Evolutionary conservation across 257 asterid genomes (phyloP).

Genomic region (Solanum chiquidenum): DNA sequence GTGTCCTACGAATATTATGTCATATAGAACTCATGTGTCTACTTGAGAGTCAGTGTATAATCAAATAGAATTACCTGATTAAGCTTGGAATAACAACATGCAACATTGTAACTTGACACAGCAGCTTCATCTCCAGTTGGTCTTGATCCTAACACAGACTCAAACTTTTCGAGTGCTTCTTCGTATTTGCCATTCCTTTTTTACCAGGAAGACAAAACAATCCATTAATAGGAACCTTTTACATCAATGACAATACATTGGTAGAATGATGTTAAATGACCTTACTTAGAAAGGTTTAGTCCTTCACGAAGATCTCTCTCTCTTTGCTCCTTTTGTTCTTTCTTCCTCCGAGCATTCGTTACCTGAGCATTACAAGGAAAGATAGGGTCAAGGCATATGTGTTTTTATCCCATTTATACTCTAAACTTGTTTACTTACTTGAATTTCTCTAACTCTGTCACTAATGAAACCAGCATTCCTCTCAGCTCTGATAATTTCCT

Average conservation of each 20-base stretch:
- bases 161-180: constrained; percentile 76
- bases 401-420: not conserved
- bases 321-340: constrained; percentile 62
- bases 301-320: constrained; percentile 81
- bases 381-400: not conserved
- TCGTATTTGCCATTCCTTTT: constrained; percentile 72
- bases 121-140: constrained; percentile 69
- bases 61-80: constrained; percentile 39
- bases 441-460: constrained; percentile 69
- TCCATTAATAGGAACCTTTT: not conserved
- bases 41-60: not conserved
- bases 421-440: constrained; percentile 35
- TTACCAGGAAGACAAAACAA: not conserved
- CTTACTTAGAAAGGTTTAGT: constrained; percentile 71
- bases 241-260: not conserved
- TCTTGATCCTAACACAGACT: constrained; percentile 78
- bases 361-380: constrained; percentile 24
- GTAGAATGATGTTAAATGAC: not conserved
- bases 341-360: constrained; percentile 51
- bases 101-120: constrained; percentile 83
- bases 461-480: constrained; percentile 79
- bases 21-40: not conserved
- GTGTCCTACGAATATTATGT: too few species aligned
- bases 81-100: constrained; percentile 92
- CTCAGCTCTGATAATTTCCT: constrained; percentile 76